Base-by-base conservation (phyloP, 1,284 basidiomycete species). In the Cystobasidium slooffiae region DNA sequence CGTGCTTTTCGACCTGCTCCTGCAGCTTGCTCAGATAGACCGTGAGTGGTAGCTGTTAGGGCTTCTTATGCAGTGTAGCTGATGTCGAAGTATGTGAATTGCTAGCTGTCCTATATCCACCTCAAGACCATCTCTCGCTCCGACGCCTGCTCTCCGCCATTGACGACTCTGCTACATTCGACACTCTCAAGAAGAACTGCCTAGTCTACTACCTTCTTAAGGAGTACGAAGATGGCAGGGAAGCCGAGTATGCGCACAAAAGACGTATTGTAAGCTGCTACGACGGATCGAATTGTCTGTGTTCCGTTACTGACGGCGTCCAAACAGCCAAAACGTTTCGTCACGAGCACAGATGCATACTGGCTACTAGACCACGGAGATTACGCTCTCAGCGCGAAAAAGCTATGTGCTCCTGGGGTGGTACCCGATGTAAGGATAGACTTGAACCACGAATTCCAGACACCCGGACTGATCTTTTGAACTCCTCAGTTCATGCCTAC, bases 151-250 rank as follows among this genome's bases (percentile, higher is more conserved):
- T 92, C 53, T 82, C 86, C 22, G 86, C 86, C 22, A 90, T 92
- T 76, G 84, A 86, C 66, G 77, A 82, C 43, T 89, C 87, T 16
- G 10, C 47, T 0, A 80, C 83, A 5, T 93, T 90, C 78, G 91
- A 93, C 80, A 80, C 82, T 41, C 85, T 92, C 72, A 92, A 92
- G 84, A 88, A 88, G 81, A 88, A 91, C 75, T 90, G 89, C 76
- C 83, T 92, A 46, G 83, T 91, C 1, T 92, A 91, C 81, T 91
- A 88, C 78, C 82, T 92, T 75, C 84, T 92, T 70, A 91, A 90
- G 80, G 90, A 88, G 87, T 86, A 88, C 76, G 83, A 86, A 78
- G 90, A 91, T 79, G 86, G 86, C 1, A 83, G 87, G 51, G 89
- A 89, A 78, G 83, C 82, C 37, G 82, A 81, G 39, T 92, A 88